These are phyloP conservation scores for Russula earlei DNA, from an alignment of 768 basidiomycete genomes.

Conservation along the genomic window DNA sequence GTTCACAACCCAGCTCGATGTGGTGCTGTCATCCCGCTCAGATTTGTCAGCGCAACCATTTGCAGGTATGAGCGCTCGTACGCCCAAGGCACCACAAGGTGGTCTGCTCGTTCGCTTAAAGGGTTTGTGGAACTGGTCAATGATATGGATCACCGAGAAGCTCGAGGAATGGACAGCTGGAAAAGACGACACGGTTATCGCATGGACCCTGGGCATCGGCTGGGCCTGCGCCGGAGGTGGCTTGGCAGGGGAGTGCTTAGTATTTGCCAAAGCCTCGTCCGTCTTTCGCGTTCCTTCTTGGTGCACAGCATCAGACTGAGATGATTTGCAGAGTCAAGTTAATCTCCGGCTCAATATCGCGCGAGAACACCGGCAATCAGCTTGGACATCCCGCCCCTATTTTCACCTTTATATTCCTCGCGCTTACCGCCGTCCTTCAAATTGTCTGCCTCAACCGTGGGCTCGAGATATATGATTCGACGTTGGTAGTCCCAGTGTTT, in stretches of 20 bases:
- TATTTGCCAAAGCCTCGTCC: conserved; percentile 72
- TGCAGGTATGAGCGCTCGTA: conserved; percentile 31
- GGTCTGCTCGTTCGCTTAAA: conserved; percentile 28
- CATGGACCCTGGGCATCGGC: conserved; percentile 86
- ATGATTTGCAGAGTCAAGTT: conserved; percentile 56
- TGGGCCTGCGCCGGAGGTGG: conserved; percentile 94
- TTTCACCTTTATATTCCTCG: conserved; percentile 49
- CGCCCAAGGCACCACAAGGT: conserved; percentile 13
- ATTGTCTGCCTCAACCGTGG: conserved; percentile 89
- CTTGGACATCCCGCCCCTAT: conserved; percentile 76
- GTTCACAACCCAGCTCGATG: conserved; percentile 64
- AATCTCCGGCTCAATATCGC: conserved; percentile 64
- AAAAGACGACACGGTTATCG: conserved; percentile 76
- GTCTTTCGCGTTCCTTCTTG: conserved; percentile 22
- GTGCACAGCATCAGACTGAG: not conserved
- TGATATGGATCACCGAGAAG: conserved; percentile 47
- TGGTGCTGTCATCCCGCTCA: conserved; percentile 56
- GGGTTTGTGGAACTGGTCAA: conserved; percentile 36
- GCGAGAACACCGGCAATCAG: conserved; percentile 77
- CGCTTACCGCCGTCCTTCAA: conserved; percentile 74
- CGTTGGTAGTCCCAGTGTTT: conserved; percentile 88
- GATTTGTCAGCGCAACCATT: conserved; percentile 59
- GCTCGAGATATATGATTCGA: conserved; percentile 83
- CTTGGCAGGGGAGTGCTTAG: conserved; percentile 79
- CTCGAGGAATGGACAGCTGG: conserved; percentile 69